Base-by-base conservation (phyloP, 345 rosid species). In the Syzygium jambos region DNA sequence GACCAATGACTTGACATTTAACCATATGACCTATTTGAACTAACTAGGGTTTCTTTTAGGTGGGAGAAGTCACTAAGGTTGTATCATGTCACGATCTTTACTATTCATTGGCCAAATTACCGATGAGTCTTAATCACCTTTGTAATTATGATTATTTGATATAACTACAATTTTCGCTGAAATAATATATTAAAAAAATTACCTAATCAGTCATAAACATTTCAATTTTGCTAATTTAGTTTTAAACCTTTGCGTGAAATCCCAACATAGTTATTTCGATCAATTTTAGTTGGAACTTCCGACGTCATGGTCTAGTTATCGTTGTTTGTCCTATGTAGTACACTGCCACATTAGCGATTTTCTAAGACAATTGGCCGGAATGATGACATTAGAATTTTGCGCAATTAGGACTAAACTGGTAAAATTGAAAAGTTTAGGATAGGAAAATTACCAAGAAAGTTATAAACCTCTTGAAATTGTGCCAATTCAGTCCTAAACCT, bases 311-410 rank as follows among this genome's bases (percentile, higher is more conserved):
- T 38, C 12, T 3, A 38, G 11, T 68, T 4, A 34, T 73, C 25
- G 0, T 7, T 0, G 0, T 4, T 7, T 0, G 1, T 73, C 23
- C 3, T 38, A 73, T 1, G 15, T 5, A 2, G 7, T 49, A 73
- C 12, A 5, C 11, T 21, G 49, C 8, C 13, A 73, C 27, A 19
- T 38, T 73, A 3, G 4, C 12, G 11, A 73, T 34, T 73, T 73
- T 1, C 1, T 19, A 21, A 1, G 3, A 73, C 21, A 73, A 73
- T 73, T 9, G 6, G 1, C 6, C 8, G 6, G 6, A 73, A 73
- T 38, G 82, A 4, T 8, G 38, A 9, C 4, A 73, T 73, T 34
- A 22, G 23, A 73, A 38, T 34, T 73, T 73, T 38, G 14, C 2
- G 14, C 4, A 73, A 73, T 38, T 9, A 38, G 27, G 14, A 73